Percentiles rank a stretch among this genome's conserved stretches.
phyloP scores from a whole-genome alignment of 2,329 filamentous ascomycete species.

The Botryosphaeria dothidea region DNA sequence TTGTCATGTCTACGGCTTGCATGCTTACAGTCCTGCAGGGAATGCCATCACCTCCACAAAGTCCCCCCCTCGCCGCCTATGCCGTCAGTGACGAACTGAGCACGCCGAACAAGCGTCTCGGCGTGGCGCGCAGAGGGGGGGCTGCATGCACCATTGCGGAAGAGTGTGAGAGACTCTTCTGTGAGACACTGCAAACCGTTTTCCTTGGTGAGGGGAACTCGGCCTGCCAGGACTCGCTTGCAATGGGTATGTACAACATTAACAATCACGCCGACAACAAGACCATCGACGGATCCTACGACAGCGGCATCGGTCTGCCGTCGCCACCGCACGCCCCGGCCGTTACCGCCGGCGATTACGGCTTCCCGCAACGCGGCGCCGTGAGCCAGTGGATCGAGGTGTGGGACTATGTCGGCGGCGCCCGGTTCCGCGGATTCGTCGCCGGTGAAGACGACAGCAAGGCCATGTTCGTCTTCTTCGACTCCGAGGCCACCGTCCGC shows the following conservation, averaged over 20 bases:
- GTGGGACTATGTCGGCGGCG: slow-evolving; percentile 82
- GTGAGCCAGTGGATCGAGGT: slow-evolving; percentile 71
- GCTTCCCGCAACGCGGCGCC: slow-evolving; percentile 23
- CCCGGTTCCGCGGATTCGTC: slow-evolving; percentile 84
- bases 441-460: slow-evolving; percentile 69
- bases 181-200: slow-evolving; percentile 88
- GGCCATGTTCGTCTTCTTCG: slow-evolving; percentile 86
- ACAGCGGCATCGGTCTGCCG: slow-evolving; percentile 32
- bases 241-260: slow-evolving; percentile 67
- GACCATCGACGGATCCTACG: slow-evolving; percentile 59
- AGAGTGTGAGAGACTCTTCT: slow-evolving; percentile 99
- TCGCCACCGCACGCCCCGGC: slow-evolving; percentile 33
- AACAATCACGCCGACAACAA: slow-evolving; percentile 45
- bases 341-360: slow-evolving; percentile 17
- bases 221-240: slow-evolving; percentile 77
- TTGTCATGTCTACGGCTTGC: not conserved
- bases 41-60: slow-evolving; percentile 80
- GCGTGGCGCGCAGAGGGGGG: slow-evolving; percentile 68
- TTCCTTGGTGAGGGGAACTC: slow-evolving; percentile 94
- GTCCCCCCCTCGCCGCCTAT: slow-evolving; percentile 82
- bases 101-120: slow-evolving; percentile 31
- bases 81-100: slow-evolving; percentile 62
- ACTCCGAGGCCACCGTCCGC: slow-evolving; percentile 67
- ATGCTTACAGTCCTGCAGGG: slow-evolving; percentile 55
- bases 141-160: slow-evolving; percentile 94